Evolutionary conservation across 768 basidiomycete genomes (phyloP).

Genomic region (Amyloporia xantha): DNA sequence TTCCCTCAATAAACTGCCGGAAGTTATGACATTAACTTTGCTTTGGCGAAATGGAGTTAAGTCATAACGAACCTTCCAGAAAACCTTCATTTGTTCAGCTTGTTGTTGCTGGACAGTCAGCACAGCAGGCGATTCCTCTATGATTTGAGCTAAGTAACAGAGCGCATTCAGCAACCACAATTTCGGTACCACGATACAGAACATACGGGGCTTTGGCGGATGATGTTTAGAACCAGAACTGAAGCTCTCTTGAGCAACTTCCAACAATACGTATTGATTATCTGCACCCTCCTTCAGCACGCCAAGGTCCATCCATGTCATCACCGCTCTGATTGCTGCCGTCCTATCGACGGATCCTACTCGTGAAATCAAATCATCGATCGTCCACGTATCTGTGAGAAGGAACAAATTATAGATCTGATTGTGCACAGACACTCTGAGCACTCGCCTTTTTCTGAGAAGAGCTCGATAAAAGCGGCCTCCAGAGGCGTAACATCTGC

Average conservation of each 20-base stretch:
- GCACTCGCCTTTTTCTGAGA: constrained; percentile 57
- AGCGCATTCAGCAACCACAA: background rate
- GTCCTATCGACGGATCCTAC: constrained; percentile 62
- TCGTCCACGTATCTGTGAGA: constrained; percentile 56
- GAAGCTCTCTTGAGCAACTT: constrained; percentile 45
- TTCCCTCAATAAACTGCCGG: constrained; percentile 77
- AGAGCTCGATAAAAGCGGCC: constrained; percentile 85
- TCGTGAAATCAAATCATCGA: constrained; percentile 57
- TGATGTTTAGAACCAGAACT: constrained; percentile 10
- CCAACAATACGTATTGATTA: constrained; percentile 58
- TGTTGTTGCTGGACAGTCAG: constrained; percentile 65
- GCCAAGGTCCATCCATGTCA: constrained; percentile 79
- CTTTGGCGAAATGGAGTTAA: background rate
- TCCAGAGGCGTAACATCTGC: constrained; percentile 82
- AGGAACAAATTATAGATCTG: too few relatives aligned
- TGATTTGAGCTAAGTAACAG: constrained; percentile 12
- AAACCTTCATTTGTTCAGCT: constrained; percentile 79
- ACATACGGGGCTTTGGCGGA: background rate
- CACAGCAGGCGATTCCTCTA: constrained; percentile 43
- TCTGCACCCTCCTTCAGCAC: constrained; percentile 67
- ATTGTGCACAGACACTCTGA: too few relatives aligned
- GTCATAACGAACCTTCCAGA: constrained; percentile 65
- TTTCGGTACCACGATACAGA: too few relatives aligned
- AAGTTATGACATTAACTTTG: background rate
- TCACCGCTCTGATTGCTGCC: constrained; percentile 63